Percentiles rank a stretch among this genome's conserved stretches.
Conservation (phyloP, 1,284 basidiomycete genomes). For the Fomitopsis schrenkii region DNA sequence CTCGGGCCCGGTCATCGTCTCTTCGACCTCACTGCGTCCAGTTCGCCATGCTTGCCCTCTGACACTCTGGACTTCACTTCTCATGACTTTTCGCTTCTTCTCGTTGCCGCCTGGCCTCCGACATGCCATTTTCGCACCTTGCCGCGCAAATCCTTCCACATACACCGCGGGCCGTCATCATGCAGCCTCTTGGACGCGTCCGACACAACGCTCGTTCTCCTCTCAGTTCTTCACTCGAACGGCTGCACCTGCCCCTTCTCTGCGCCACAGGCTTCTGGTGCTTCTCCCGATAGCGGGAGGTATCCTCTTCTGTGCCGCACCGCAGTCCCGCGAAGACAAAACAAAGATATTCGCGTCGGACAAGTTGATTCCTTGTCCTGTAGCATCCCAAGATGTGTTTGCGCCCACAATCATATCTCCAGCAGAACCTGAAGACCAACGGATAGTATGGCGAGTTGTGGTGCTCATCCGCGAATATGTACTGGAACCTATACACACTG, state of each 20-base stretch:
- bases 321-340: slow-evolving; percentile 36
- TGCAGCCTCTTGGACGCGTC: slow-evolving; percentile 16
- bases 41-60: slow-evolving; percentile 8
- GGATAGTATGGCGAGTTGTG: slow-evolving; percentile 40
- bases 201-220: slow-evolving; percentile 14
- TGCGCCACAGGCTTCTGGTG: slow-evolving; percentile 41
- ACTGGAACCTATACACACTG: slow-evolving; percentile 86
- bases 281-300: slow-evolving; percentile 54
- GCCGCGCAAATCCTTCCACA: slow-evolving; percentile 2
- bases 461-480: slow-evolving; percentile 51
- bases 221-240: slow-evolving; percentile 24
- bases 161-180: slow-evolving; percentile 2
- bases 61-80: slow-evolving; percentile 15
- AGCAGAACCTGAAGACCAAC: slow-evolving; percentile 45
- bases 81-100: slow-evolving; percentile 25
- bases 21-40: slow-evolving; percentile 12
- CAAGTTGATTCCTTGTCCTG: slow-evolving; percentile 57
- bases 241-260: slow-evolving; percentile 11
- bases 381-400: slow-evolving; percentile 16
- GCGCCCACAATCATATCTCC: slow-evolving; percentile 51
- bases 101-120: slow-evolving; percentile 21
- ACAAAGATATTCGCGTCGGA: slow-evolving; percentile 54
- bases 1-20: not conserved
- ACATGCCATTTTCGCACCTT: slow-evolving; percentile 20
- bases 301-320: slow-evolving; percentile 42